Evolutionary conservation across 257 asterid genomes (phyloP).

Genomic region (Solanum ossicruentum): DNA sequence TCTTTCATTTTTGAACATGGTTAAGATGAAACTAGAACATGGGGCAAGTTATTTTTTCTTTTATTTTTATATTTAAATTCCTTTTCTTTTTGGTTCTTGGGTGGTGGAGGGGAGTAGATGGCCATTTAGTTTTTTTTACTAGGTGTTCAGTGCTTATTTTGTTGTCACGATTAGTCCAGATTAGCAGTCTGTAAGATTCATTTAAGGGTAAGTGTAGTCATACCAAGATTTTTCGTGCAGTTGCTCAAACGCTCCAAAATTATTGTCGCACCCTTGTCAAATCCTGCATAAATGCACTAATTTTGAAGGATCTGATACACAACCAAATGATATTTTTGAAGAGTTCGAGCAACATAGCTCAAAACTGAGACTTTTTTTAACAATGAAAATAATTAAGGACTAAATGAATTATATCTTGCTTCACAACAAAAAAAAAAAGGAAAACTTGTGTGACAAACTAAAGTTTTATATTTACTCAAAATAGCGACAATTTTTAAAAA

Average conservation of each 20-base stretch:
- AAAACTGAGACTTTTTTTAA: background rate
- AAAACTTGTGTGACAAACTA: background rate
- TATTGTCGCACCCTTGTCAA: too few relatives aligned
- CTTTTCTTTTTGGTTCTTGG: background rate
- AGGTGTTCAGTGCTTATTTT: accelerated
- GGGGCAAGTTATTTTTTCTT: background rate
- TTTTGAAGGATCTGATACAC: too few relatives aligned
- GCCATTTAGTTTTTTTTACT: background rate
- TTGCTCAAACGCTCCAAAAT: too few relatives aligned
- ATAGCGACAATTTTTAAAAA: background rate
- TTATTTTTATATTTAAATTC: background rate
- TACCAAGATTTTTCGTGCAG: background rate
- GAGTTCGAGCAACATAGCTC: background rate
- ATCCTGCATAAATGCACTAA: too few relatives aligned
- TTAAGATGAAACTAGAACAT: background rate
- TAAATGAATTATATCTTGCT: too few relatives aligned
- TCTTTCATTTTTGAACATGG: background rate
- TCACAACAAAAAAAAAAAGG: too few relatives aligned
- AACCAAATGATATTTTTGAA: too few relatives aligned
- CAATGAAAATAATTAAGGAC: background rate
- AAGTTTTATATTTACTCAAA: background rate
- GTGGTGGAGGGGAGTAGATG: background rate
- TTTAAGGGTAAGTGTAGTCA: background rate
- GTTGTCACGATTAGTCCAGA: accelerated
- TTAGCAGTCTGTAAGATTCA: accelerated